Base-by-base conservation (phyloP, 345 rosid species). In the Murraya koenigii region DNA sequence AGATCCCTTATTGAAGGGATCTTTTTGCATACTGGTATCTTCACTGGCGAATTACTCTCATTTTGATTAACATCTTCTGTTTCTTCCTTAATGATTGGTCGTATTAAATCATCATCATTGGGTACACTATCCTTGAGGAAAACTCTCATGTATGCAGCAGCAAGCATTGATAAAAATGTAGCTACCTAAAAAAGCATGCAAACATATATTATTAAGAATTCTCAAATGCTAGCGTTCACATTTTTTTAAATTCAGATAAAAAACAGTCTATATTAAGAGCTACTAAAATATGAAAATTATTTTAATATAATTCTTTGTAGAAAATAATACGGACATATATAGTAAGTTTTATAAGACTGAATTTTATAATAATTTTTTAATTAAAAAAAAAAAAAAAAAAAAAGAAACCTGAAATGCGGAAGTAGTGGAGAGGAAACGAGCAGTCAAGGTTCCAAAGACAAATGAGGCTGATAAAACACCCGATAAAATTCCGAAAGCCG, bases 101-200 rank as follows among this genome's bases (percentile, higher is more conserved):
- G 86, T 4, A 78, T 64, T 66, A 86, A 83, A 59, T 71, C 47
- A 33, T 81, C 84, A 1, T 20, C 75, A 13, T 77, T 68, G 1
- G 71, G 75, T 25, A 77, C 30, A 55, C 79, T 89, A 56, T 95
- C 98, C 80, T 88, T 72, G 30, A 95, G 90, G 67, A 93, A 93
- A 78, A 90, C 36, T 81, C 97, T 91, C 99, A 92, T 92, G 90
- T 95, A 95, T 23, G 86, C 89, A 13, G 81, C 68, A 2, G 89
- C 94, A 76, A 86, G 65, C 79, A 92, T 85, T 14, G 90, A 88
- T 36, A 82, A 80, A 73, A 81, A 47, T 9, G 96, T 86, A 54
- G 97, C 93, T 20, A 89, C 85, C 97, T 93, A 81, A 36, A 80
- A 41, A 75, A 47, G 38, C 6, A 65, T 0, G 49, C 49, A 13